Evolutionary conservation across 169 alveolate species (phyloP).

Genomic region (Blepharisma undulans): DNA sequence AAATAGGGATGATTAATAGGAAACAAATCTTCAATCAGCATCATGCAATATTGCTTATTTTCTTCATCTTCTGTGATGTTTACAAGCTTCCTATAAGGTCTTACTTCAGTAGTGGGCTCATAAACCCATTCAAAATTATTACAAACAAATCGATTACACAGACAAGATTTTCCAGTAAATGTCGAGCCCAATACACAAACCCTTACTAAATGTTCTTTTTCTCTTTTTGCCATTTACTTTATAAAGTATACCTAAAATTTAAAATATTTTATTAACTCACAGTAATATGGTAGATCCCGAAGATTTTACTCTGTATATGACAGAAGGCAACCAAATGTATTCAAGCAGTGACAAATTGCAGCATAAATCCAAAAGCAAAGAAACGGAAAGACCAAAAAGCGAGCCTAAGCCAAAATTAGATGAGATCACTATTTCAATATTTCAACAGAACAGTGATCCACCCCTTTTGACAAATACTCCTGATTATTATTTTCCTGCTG

Average conservation of each 20-base stretch:
- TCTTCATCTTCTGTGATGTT: slow-evolving; percentile 39
- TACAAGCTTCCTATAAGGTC: not conserved
- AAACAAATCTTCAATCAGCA: slow-evolving; percentile 31
- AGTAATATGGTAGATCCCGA: not conserved
- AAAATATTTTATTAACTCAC: not conserved
- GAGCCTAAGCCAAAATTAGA: not conserved
- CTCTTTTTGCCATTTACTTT: not conserved
- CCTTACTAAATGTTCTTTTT: slow-evolving; percentile 27
- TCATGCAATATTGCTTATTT: not conserved
- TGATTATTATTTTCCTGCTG: not conserved
- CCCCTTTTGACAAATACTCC: not conserved
- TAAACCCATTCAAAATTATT: slow-evolving; percentile 34
- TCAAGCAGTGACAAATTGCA: not conserved
- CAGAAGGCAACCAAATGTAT: not conserved
- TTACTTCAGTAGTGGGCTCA: slow-evolving; percentile 35
- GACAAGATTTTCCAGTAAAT: slow-evolving; percentile 28
- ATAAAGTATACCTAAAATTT: not conserved
- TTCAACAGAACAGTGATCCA: not conserved
- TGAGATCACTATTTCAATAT: not conserved
- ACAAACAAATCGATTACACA: slow-evolving; percentile 12
- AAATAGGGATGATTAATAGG: slow-evolving; percentile 38
- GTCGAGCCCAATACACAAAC: slow-evolving; percentile 25
- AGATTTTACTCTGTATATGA: not conserved
- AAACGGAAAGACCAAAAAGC: not conserved
- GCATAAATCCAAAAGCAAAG: not conserved